These are phyloP conservation scores for Vigna trinervia DNA, from an alignment of 306 rosid species.

Conservation along the genomic window DNA sequence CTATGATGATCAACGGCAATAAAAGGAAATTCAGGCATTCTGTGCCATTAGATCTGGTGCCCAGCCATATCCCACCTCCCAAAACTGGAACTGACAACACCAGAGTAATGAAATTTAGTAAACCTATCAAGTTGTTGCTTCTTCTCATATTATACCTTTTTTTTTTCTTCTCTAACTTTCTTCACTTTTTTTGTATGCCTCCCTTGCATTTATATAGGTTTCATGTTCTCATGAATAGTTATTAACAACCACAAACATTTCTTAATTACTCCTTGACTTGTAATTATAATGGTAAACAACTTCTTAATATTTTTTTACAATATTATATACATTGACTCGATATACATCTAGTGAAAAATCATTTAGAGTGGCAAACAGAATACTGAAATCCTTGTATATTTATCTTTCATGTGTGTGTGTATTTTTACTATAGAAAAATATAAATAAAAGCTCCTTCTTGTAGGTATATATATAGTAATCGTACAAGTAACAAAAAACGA, in stretches of 20 bases:
- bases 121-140: conserved; percentile 77
- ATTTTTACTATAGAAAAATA: no score
- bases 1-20: conserved; percentile 83
- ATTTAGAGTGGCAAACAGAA: no score
- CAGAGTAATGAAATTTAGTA: conserved; percentile 76
- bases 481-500: no score
- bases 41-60: conserved; percentile 84
- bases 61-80: conserved; percentile 89
- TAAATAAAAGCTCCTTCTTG: no score
- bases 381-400: no score
- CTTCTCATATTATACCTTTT: conserved; percentile 50
- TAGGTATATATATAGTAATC: no score
- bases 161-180: neutral
- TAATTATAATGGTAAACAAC: neutral
- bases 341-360: no score
- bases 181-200: neutral
- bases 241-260: neutral
- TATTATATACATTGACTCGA: no score
- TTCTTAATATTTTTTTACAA: no score
- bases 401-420: no score
- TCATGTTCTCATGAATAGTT: neutral
- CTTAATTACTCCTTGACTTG: neutral
- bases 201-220: neutral
- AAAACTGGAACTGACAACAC: conserved; percentile 82
- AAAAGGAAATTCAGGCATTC: conserved; percentile 90